Evolutionary conservation across 148 eudicot species (phyloP).

Genomic region (Camellia granthamiana): DNA sequence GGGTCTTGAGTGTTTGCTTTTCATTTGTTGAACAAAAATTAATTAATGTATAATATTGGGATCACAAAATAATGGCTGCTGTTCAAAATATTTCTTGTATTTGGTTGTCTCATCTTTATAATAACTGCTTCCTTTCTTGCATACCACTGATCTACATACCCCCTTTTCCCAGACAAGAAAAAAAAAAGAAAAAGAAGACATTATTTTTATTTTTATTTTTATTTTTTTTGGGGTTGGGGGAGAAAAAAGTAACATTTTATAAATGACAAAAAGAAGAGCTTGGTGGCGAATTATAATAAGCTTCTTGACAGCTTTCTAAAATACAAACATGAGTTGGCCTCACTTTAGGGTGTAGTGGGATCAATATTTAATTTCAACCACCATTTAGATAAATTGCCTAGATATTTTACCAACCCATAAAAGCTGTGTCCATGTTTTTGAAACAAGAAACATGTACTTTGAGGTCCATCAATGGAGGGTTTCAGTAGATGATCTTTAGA

Average conservation of each 20-base stretch:
- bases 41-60: neutral
- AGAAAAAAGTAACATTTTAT: too few relatives aligned
- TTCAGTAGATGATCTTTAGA: neutral
- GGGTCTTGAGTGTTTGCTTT: neutral
- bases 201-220: too few relatives aligned
- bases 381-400: neutral
- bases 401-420: conserved; percentile 11
- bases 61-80: too few relatives aligned
- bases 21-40: neutral
- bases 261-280: neutral
- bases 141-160: conserved; percentile 11
- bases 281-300: neutral
- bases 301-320: neutral
- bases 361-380: neutral
- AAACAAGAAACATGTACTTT: conserved; percentile 8
- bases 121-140: conserved; percentile 15
- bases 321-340: conserved; percentile 6
- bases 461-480: neutral
- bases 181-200: neutral
- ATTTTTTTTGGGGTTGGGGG: neutral
- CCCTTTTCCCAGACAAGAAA: conserved; percentile 15
- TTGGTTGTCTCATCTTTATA: neutral
- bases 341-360: neutral
- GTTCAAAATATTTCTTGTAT: too few relatives aligned
- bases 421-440: conserved; percentile 14